A percentile compares a stretch with the other conserved stretches of the same genome.
These are phyloP conservation scores for Tolypocladium amazonense DNA, from an alignment of 2,329 filamentous ascomycete species.

Conservation along the genomic window DNA sequence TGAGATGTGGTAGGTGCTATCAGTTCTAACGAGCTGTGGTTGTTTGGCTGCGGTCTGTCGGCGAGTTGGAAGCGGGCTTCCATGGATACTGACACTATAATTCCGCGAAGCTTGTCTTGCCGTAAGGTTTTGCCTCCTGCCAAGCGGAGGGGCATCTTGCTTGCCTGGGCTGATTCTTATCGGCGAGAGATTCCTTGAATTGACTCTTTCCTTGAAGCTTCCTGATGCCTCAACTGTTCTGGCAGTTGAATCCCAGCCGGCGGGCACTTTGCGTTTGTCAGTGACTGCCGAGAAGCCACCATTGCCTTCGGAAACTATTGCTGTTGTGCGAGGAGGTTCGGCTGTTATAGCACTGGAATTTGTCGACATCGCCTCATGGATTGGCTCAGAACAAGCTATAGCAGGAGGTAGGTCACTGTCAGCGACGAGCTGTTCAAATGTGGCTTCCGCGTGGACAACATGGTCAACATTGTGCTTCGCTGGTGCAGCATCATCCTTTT, in stretches of 20 bases:
- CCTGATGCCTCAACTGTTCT: not conserved
- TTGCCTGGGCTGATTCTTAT: not conserved
- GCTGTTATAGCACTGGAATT: not conserved
- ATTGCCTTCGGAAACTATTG: too few species aligned
- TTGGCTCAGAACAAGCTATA: not conserved
- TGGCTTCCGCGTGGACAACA: not conserved
- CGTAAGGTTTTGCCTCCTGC: not conserved
- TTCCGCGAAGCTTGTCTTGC: not conserved
- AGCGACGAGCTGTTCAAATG: not conserved
- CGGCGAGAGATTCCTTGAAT: not conserved
- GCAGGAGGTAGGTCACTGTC: too few species aligned
- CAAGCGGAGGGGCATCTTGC: not conserved
- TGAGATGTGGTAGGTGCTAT: not conserved
- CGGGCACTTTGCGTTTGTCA: not conserved
- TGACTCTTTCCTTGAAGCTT: not conserved
- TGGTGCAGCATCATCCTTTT: not conserved
- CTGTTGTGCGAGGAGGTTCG: too few species aligned
- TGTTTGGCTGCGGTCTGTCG: not conserved
- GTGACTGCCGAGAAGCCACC: too few species aligned
- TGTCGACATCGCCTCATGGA: not conserved
- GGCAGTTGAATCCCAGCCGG: not conserved
- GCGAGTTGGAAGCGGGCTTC: slow-evolving; percentile 1
- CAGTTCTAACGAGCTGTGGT: not conserved
- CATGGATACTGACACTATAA: slow-evolving; percentile 2
- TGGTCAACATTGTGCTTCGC: not conserved